Percentiles rank a stretch among this genome's conserved stretches.
Evolutionary conservation across 805 yeast species (phyloP).

Genomic region (Suhomyces sp.): DNA sequence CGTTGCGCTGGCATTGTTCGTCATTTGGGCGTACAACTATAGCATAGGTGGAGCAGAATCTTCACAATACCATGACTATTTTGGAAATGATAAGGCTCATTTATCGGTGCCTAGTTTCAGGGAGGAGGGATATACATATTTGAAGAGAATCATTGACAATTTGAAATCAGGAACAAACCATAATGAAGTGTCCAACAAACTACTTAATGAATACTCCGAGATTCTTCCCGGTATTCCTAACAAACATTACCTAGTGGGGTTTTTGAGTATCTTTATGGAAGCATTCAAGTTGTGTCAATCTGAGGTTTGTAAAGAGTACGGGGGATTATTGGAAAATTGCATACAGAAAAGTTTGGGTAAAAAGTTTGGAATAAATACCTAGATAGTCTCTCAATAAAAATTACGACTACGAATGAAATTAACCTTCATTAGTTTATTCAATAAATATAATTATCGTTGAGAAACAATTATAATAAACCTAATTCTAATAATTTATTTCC

Average conservation of each 20-base stretch:
- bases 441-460: too few species aligned
- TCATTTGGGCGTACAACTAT: conserved; percentile 6
- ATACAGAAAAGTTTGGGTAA: conserved; percentile 4
- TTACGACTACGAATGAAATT: too few species aligned
- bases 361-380: too few species aligned
- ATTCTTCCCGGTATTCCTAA: conserved; percentile 1
- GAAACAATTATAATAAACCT: conserved; percentile 14
- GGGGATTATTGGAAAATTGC: conserved; percentile 3
- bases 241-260: conserved; percentile 2
- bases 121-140: conserved; percentile 8
- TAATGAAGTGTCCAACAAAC: neutral
- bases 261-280: conserved; percentile 1
- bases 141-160: neutral
- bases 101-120: conserved; percentile 1
- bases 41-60: conserved; percentile 2
- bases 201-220: neutral
- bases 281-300: neutral
- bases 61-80: neutral
- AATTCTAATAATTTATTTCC: conserved; percentile 28
- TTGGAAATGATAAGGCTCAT: neutral
- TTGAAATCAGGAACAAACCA: conserved; percentile 2
- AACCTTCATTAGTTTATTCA: too few species aligned
- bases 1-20: conserved; percentile 5
- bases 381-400: too few species aligned
- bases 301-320: conserved; percentile 5